These are phyloP conservation scores for Fraxinus baroniana DNA, from an alignment of 305 asterid species.

Conservation along the genomic window DNA sequence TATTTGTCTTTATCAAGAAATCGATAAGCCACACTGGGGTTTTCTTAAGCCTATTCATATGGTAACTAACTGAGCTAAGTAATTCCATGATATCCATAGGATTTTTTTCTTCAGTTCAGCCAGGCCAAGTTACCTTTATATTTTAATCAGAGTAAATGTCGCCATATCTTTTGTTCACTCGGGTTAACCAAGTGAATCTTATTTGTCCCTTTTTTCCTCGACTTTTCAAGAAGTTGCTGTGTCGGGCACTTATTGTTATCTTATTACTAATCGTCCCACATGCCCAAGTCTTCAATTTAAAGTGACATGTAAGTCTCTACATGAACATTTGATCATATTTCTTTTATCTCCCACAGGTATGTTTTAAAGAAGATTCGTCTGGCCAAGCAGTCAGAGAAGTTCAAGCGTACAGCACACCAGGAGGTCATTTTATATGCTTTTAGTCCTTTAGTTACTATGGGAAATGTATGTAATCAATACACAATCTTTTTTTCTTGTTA, in stretches of 20 bases:
- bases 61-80: not conserved
- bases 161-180: not conserved
- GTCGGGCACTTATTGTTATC: not conserved
- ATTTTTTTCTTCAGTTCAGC: not conserved
- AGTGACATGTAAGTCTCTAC: not conserved
- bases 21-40: not conserved
- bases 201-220: not conserved
- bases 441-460: not conserved
- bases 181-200: not conserved
- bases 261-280: not conserved
- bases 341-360: constrained; percentile 44
- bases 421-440: constrained; percentile 52
- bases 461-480: not conserved
- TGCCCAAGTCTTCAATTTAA: not conserved
- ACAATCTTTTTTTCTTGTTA: not conserved
- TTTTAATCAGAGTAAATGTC: not conserved
- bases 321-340: constrained; percentile 17
- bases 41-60: not conserved
- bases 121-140: not conserved
- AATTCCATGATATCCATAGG: not conserved
- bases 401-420: constrained; percentile 68
- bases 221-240: not conserved
- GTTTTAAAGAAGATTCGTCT: constrained; percentile 80
- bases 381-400: constrained; percentile 73
- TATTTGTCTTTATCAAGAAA: not conserved